phyloP scores from a whole-genome alignment of 768 basidiomycete genomes.

The Kondoa subrosea region DNA sequence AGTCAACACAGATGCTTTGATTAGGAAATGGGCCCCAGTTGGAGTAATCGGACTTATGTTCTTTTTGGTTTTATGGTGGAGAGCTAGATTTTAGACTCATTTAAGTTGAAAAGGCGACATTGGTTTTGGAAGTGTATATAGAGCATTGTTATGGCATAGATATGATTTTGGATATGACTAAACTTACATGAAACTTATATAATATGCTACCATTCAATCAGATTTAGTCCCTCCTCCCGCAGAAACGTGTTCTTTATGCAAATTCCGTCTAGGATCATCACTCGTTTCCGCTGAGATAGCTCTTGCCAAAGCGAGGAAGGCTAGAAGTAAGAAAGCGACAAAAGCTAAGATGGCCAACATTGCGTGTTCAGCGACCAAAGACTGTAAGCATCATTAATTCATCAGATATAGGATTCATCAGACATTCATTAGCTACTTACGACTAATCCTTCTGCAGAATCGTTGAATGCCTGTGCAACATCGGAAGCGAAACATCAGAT shows the following conservation, averaged over 20 bases:
- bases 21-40: constrained; percentile 88
- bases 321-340: constrained; percentile 9
- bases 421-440: not conserved
- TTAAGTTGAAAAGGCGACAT: no score
- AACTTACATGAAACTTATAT: no score
- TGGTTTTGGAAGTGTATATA: not conserved
- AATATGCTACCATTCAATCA: no score
- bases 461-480: not conserved
- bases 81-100: constrained; percentile 31
- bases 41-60: constrained; percentile 47
- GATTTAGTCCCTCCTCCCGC: no score
- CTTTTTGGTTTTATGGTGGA: constrained; percentile 52
- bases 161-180: constrained; percentile 9
- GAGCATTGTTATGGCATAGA: not conserved
- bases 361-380: no score
- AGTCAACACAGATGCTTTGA: constrained; percentile 81
- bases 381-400: no score
- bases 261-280: no score
- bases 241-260: no score
- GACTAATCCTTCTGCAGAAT: not conserved
- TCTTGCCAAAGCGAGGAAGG: no score
- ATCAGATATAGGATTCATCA: no score
- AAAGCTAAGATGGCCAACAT: constrained; percentile 2
- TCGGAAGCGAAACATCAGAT: not conserved
- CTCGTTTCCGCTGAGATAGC: no score